A percentile compares a stretch with the other conserved stretches of the same genome.
These are phyloP conservation scores for Acanthamoeba royreba DNA, from an alignment of 208 protist genomes.

Conservation along the genomic window DNA sequence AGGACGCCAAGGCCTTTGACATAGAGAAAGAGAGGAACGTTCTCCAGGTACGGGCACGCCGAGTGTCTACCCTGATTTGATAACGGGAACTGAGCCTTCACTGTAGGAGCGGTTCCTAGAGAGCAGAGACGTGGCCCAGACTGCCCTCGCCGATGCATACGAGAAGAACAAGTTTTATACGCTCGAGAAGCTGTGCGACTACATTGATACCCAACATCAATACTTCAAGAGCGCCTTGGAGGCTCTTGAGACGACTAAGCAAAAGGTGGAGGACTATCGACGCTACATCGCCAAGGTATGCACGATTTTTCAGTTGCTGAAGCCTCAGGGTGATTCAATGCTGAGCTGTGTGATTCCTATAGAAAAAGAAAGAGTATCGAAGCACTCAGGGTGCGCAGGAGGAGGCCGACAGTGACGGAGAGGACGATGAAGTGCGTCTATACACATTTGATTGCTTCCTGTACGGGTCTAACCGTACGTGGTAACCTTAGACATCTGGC, in stretches of 20 bases:
- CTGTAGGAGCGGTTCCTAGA: neutral
- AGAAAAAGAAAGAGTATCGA: constrained; percentile 38
- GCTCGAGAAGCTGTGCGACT: constrained; percentile 22
- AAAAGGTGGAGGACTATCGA: neutral
- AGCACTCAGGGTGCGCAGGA: neutral
- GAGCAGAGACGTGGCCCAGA: neutral
- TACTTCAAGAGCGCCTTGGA: neutral
- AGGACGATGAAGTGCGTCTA: neutral
- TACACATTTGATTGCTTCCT: too few species aligned
- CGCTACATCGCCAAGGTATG: constrained; percentile 32
- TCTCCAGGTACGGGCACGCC: neutral
- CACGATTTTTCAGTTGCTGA: neutral
- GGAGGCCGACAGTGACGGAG: neutral
- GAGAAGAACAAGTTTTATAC: constrained; percentile 28
- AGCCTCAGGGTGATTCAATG: too few species aligned
- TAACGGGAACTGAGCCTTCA: neutral
- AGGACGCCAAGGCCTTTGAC: constrained; percentile 44
- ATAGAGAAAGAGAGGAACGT: constrained; percentile 34
- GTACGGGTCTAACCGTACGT: too few species aligned
- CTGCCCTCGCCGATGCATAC: neutral
- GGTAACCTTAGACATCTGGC: neutral
- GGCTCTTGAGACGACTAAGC: neutral
- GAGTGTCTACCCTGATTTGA: neutral
- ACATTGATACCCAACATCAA: neutral
- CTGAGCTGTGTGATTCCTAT: neutral